Conservation (phyloP, 306 rosid genomes). For the Gynostemma pentaphyllum region DNA sequence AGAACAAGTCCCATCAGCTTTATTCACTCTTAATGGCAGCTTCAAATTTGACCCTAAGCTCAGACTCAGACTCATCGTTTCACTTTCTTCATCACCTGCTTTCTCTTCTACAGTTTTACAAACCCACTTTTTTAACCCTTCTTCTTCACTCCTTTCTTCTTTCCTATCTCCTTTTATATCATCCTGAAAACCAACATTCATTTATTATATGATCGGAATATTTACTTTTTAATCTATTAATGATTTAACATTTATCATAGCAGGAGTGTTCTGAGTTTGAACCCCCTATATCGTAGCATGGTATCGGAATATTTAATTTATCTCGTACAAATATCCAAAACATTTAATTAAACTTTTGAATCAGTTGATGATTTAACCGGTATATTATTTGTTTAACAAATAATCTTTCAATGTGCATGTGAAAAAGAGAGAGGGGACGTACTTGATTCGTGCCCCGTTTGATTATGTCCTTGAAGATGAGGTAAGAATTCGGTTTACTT, state of each 20-base stretch:
- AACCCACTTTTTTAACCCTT: slow-evolving; percentile 13
- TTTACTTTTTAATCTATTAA: too few relatives aligned
- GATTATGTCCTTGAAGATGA: slow-evolving; percentile 45
- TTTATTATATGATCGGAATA: too few relatives aligned
- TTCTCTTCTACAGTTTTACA: slow-evolving; percentile 3
- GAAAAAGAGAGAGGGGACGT: slow-evolving; percentile 17
- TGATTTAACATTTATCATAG: too few relatives aligned
- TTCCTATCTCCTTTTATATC: neutral
- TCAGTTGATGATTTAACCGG: too few relatives aligned
- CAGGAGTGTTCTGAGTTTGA: too few relatives aligned
- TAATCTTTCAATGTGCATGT: neutral
- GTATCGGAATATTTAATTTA: too few relatives aligned
- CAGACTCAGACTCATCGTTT: slow-evolving; percentile 27
- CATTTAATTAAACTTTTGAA: too few relatives aligned
- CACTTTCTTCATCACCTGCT: slow-evolving; percentile 15
- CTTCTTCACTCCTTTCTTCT: neutral
- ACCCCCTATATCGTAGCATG: too few relatives aligned
- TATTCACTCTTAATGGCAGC: slow-evolving; percentile 15
- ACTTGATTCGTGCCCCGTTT: slow-evolving; percentile 30
- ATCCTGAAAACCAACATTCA: neutral
- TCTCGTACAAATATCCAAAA: too few relatives aligned
- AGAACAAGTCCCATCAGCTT: slow-evolving; percentile 10
- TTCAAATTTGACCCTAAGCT: slow-evolving; percentile 21
- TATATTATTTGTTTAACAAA: neutral
- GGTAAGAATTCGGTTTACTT: slow-evolving; percentile 33